A percentile compares a stretch with the other conserved stretches of the same genome.
phyloP scores from a whole-genome alignment of 768 basidiomycete genomes.

The Tylopilus vinaceipallidus region DNA sequence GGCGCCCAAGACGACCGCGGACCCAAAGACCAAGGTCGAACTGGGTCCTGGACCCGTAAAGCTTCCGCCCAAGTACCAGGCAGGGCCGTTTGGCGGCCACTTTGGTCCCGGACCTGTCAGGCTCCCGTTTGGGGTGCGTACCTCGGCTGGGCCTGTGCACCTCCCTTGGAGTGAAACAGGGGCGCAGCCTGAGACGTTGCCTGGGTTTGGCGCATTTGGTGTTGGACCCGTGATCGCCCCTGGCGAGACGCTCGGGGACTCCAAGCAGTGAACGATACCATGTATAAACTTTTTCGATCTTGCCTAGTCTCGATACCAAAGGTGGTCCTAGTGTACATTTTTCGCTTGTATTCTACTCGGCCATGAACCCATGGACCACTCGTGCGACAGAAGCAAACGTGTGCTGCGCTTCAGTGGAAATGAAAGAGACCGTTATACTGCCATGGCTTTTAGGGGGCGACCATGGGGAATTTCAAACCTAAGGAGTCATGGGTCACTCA shows the following conservation, averaged over 20 bases:
- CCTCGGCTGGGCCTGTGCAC: conserved; percentile 18
- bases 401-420: not conserved
- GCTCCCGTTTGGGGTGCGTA: conserved; percentile 11
- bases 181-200: conserved; percentile 20
- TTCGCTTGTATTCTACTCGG: conserved; percentile 4
- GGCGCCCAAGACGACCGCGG: conserved; percentile 14
- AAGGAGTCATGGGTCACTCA: not conserved
- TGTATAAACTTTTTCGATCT: not conserved
- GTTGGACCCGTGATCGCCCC: conserved; percentile 24
- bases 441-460: not conserved
- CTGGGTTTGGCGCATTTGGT: conserved; percentile 30
- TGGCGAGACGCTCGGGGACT: conserved; percentile 28
- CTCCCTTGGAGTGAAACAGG: conserved; percentile 23
- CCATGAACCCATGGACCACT: not conserved
- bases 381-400: not conserved
- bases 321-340: not conserved
- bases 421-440: not conserved
- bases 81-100: conserved; percentile 18
- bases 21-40: conserved; percentile 16
- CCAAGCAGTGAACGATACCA: not conserved
- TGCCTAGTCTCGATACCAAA: too few species aligned
- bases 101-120: conserved; percentile 26
- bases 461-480: conserved; percentile 13
- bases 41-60: conserved; percentile 17
- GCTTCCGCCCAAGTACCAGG: conserved; percentile 6